Base-by-base conservation (phyloP, 2,329 filamentous ascomycete genomes). In the Aspergillus aculeatus region DNA sequence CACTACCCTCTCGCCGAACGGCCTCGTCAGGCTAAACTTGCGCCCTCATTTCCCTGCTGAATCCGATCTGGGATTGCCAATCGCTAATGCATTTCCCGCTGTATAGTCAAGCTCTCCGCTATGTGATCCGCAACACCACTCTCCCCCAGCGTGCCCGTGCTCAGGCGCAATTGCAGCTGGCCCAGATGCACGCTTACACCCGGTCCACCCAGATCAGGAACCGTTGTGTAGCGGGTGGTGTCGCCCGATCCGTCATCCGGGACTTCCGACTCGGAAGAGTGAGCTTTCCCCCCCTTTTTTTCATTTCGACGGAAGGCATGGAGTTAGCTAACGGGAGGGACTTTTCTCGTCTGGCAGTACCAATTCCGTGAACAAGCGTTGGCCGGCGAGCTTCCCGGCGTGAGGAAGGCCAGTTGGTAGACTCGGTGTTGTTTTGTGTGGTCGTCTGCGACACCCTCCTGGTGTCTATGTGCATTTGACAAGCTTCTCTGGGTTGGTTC, bases 371-470 rank as follows among this genome's bases (percentile, higher is more conserved):
- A 95, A 79, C 89, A 96, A 76, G 95, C 95, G 19, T 80, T 97
- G 64, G 88, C 85, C 32, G 95, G 95, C 54, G 86, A 91, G 62
- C 75, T 99, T 56, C 94, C 95, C 0, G 95, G 95, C 69, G 95
- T 99, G 57, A 92, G 89, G 84, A 96, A 96, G 82, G 95, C 95
- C 53, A 96, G 91, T 78, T 99, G 95, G 95, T 99, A 91, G 48
- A 44, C 31, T 53, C 38, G 56, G 35, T 35, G 10, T 47, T 44
- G 49, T 57, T 47, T 47, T 49, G 57, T 56, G 53, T 58, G 47
- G 56, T 26, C 10, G 48, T 48, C 32, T 32, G 26, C 41, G 26
- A 48, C 26, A 9, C 7, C 26, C 32, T 48, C 24, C 31, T 11
- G 5, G 26, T 21, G 10, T n/a, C 31, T 44, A 35, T 47, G 35